Evolutionary conservation across 345 rosid genomes (phyloP), one percentile per base, ranked within the genome.

Genomic region (Draba incana): DNA sequence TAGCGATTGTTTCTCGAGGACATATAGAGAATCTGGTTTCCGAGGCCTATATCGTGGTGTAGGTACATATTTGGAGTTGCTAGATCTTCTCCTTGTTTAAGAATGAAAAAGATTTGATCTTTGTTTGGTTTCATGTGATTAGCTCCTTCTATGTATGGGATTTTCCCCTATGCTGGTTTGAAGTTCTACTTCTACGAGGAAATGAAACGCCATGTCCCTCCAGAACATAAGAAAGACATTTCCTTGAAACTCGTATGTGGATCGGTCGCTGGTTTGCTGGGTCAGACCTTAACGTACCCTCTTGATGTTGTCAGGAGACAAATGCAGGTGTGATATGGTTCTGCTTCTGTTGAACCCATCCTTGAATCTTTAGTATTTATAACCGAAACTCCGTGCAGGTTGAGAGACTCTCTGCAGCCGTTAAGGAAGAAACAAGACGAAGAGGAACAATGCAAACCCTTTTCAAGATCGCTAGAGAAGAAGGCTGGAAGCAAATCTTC

Each of bases 401-500:
- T 47, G 81, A 93, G 84, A 80, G 89, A 61, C 84, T 90, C 12
- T 69, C 61, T 43, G 75, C 75, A 6, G 78, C 86, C 2, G 81
- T 52, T 45, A 69, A 78, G 53, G 78, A 81, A 49, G 88, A 85
- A 69, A 63, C 85, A 59, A 80, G 75, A 77, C 82, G 96, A 83
- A 75, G 27, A 51, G 77, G 77, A 54, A 92, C 97, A 33, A 66
- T 80, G 82, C 89, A 86, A 63, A 80, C 86, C 30, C 92, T 93
- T 49, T 7, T 81, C 66, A 83, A 70, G 80, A 84, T 93, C 45
- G 75, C 75, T 16, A 79, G 75, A 76, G 86, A 64, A 68, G 92
- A 93, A 83, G 98, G 98, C n/a, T 90, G 97, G 96, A 90, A 93
- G 75, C 97, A 93, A 45, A 79, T 93, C 48, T 93, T 93, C 86